Evolutionary conservation across 257 asterid genomes (phyloP).

Genomic region (Solanum bulbocastanum): DNA sequence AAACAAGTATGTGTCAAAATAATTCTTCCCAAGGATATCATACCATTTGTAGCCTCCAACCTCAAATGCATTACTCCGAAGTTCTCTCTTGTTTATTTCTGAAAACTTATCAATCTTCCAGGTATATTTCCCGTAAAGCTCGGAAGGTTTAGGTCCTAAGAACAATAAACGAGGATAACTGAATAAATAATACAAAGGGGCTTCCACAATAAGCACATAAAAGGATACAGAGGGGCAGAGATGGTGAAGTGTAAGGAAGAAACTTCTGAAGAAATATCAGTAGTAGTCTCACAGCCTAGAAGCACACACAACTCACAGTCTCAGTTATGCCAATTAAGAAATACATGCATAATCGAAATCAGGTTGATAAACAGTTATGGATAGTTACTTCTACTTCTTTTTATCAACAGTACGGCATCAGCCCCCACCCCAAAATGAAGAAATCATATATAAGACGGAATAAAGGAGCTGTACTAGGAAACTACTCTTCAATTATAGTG

Average conservation of each 20-base stretch:
- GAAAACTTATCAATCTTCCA: slow-evolving; percentile 49
- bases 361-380: background rate
- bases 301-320: background rate
- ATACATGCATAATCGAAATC: background rate
- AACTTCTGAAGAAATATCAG: background rate
- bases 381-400: background rate
- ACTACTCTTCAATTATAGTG: background rate
- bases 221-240: background rate
- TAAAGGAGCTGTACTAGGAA: background rate
- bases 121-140: slow-evolving; percentile 33
- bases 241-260: background rate
- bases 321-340: background rate
- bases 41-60: slow-evolving; percentile 49
- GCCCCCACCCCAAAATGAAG: background rate
- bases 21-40: background rate
- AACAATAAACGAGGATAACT: background rate
- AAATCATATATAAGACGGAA: background rate
- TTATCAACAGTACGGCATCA: background rate
- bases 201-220: background rate
- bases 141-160: slow-evolving; percentile 32
- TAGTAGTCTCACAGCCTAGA: background rate
- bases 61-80: slow-evolving; percentile 37
- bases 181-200: background rate
- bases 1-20: background rate
- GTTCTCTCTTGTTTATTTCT: slow-evolving; percentile 44